Percentiles rank a stretch among this genome's conserved stretches.
These are phyloP conservation scores for Phialocephala subalpina DNA, from an alignment of 2,329 filamentous ascomycete species.

Conservation along the genomic window DNA sequence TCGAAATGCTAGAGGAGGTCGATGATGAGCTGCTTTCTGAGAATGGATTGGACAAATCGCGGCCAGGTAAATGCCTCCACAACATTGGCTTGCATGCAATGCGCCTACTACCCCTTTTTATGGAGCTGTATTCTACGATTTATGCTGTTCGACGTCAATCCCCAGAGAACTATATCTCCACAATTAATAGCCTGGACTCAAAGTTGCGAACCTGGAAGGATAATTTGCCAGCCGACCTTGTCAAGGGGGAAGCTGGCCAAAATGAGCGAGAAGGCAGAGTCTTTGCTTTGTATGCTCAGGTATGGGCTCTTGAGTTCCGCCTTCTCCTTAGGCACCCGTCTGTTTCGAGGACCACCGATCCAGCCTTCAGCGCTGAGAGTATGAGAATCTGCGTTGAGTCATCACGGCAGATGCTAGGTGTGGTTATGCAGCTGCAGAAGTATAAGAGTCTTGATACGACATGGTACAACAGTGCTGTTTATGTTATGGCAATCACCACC, in stretches of 20 bases:
- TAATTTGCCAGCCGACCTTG: slow-evolving; percentile 67
- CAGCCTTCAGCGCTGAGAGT: slow-evolving; percentile 65
- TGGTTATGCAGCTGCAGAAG: slow-evolving; percentile 65
- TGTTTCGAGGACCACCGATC: slow-evolving; percentile 62
- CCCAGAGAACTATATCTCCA: slow-evolving; percentile 67
- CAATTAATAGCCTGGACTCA: slow-evolving; percentile 70
- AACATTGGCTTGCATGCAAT: slow-evolving; percentile 71
- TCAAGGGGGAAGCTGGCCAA: slow-evolving; percentile 50
- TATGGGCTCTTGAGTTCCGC: slow-evolving; percentile 63
- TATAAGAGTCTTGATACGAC: slow-evolving; percentile 78
- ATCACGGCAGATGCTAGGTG: slow-evolving; percentile 68
- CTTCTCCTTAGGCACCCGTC: slow-evolving; percentile 69
- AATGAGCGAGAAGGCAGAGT: slow-evolving; percentile 54
- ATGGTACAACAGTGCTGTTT: slow-evolving; percentile 78
- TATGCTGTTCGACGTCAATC: slow-evolving; percentile 71
- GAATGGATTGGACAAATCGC: slow-evolving; percentile 64
- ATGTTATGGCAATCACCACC: slow-evolving; percentile 77
- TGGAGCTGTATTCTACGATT: slow-evolving; percentile 80
- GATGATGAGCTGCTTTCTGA: slow-evolving; percentile 75
- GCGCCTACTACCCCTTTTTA: slow-evolving; percentile 70
- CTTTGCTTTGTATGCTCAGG: slow-evolving; percentile 62
- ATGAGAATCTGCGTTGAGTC: slow-evolving; percentile 72
- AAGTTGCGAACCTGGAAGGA: slow-evolving; percentile 70
- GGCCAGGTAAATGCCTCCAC: slow-evolving; percentile 69
- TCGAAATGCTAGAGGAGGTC: slow-evolving; percentile 76